Percentiles rank a stretch among this genome's conserved stretches.
Conservation (phyloP, 1,284 basidiomycete species). For the Irpex sp. region DNA sequence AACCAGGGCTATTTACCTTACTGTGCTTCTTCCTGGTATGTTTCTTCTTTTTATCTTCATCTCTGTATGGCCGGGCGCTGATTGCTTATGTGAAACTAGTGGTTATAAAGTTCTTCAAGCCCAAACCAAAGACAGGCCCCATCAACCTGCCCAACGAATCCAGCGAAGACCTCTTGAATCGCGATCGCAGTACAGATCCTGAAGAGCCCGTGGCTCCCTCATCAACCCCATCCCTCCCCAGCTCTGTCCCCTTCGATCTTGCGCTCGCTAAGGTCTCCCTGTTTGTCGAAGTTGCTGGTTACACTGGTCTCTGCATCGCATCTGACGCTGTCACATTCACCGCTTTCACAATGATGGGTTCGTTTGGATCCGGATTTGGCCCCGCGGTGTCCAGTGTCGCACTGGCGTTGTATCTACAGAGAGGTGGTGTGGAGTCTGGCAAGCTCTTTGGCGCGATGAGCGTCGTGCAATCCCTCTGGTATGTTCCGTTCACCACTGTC, state of each 20-base stretch:
- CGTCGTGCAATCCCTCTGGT: conserved; percentile 67
- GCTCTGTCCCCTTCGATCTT: conserved; percentile 56
- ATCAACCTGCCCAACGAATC: conserved; percentile 31
- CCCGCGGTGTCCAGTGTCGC: conserved; percentile 69
- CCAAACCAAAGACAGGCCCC: conserved; percentile 26
- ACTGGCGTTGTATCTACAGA: conserved; percentile 53
- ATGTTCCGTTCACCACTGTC: conserved; percentile 16
- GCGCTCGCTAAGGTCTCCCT: conserved; percentile 56
- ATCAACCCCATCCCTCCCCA: conserved; percentile 11
- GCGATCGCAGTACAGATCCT: background rate
- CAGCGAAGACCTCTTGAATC: conserved; percentile 19
- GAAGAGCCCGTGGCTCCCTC: conserved; percentile 5
- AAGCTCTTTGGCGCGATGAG: conserved; percentile 70
- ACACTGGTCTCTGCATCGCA: conserved; percentile 46
- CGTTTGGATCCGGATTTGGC: conserved; percentile 55
- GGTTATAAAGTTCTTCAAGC: conserved; percentile 52
- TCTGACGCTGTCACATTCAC: conserved; percentile 44
- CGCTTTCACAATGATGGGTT: conserved; percentile 38
- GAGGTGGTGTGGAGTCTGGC: conserved; percentile 51
- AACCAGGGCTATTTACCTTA: conserved; percentile 57
- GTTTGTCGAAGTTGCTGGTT: conserved; percentile 53
- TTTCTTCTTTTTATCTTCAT: background rate
- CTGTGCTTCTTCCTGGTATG: conserved; percentile 66
- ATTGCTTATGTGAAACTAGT: conserved; percentile 32
- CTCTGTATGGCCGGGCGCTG: background rate